Base-by-base conservation (phyloP, 2,329 filamentous ascomycete species). In the Phyllosticta citriasiana region DNA sequence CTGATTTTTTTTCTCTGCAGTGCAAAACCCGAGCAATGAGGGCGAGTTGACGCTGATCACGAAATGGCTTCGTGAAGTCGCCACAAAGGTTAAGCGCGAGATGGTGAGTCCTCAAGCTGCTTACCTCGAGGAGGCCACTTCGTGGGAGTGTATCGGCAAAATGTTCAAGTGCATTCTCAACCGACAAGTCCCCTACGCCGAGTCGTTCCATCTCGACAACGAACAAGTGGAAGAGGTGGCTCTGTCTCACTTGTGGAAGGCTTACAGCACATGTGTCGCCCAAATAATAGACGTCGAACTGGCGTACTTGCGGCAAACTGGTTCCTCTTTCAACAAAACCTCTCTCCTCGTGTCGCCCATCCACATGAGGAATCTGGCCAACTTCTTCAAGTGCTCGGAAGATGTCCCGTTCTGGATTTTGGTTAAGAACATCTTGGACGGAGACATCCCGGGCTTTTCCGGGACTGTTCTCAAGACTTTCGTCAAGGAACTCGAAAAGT, bases 61-160 rank as follows among this genome's bases (percentile, higher is more conserved):
- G 22, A 35, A 52, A 2, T 60, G 58, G 58, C 27, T 60, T 14
- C 47, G 8, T 9, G 12, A 14, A 5, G 26, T 56, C 7, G 40
- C 53, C 19, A 14, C 2, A 10, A 27, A 19, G 26, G 59, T 61
- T 22, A 51, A 47, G 7, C 47, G 40, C 19, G 30, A 30, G 8
- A 40, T 53, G 55, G 19, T 61, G 35, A 55, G 57, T 33, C 26
- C 47, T 22, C 24, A 10, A 27, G 51, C 60, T 50, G 52, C 56
- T 10, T 74, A 68, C 55, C 50, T 66, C n/a, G 64, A 66, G 58
- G 69, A 69, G 60, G 57, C 62, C 7, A n/a, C 55, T 1, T 73
- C 73, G 57, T 74, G 72, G 72, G 68, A 71, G n/a, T 70, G 72
- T 16, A 67, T 74, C 10, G 65, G 66, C 22, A 55, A 57, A 26